These are phyloP conservation scores for Babesia sp. DNA, from an alignment of 169 alveolate species.

Conservation along the genomic window DNA sequence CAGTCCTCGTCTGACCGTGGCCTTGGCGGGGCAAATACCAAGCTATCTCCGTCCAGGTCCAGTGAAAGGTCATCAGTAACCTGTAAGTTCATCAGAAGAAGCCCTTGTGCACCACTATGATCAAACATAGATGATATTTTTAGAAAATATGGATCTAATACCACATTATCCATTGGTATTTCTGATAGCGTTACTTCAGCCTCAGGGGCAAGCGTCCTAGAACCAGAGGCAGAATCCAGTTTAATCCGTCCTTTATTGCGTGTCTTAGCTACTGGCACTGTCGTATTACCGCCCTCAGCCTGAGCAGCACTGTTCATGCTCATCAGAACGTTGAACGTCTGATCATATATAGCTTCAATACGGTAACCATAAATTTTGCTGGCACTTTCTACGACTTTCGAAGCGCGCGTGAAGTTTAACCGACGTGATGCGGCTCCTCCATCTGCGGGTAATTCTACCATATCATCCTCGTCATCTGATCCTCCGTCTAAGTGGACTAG, in stretches of 20 bases:
- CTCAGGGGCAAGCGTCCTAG: slow-evolving; percentile 42
- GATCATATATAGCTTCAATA: slow-evolving; percentile 79
- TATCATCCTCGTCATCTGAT: slow-evolving; percentile 68
- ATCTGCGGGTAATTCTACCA: slow-evolving; percentile 18
- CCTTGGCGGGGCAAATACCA: slow-evolving; percentile 5
- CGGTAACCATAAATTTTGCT: slow-evolving; percentile 78
- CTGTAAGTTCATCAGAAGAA: slow-evolving; percentile 44
- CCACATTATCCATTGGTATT: slow-evolving; percentile 50
- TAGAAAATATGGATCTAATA: slow-evolving; percentile 65
- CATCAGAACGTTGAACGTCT: slow-evolving; percentile 72
- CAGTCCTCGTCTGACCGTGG: not conserved
- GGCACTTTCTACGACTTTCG: slow-evolving; percentile 80
- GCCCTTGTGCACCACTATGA: slow-evolving; percentile 63
- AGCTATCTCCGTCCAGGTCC: slow-evolving; percentile 36
- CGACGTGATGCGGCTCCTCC: not conserved
- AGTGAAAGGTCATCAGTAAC: slow-evolving; percentile 25
- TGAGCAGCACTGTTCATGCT: slow-evolving; percentile 70
- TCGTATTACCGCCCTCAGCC: not conserved
- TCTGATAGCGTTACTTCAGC: slow-evolving; percentile 57
- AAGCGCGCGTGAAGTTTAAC: slow-evolving; percentile 73
- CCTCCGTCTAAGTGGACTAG: slow-evolving; percentile 76
- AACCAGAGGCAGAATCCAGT: slow-evolving; percentile 11
- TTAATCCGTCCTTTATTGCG: slow-evolving; percentile 9
- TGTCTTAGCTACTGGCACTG: not conserved
- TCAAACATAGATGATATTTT: slow-evolving; percentile 67